Conservation (phyloP, 2,329 filamentous ascomycete genomes). For the Fusarium staphyleae region DNA sequence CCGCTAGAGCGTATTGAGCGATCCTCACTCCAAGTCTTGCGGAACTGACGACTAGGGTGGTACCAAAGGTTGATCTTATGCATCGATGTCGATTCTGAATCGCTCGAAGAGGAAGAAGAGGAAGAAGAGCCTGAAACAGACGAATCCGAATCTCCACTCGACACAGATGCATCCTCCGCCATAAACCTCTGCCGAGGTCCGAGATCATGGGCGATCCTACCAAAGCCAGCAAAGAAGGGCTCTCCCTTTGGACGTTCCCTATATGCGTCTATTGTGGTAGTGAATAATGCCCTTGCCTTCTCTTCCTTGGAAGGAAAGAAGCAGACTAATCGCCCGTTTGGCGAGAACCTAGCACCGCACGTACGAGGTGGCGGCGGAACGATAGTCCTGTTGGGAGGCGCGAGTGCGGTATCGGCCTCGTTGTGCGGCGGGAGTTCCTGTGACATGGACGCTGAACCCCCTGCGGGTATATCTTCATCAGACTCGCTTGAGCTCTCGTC, state of each 20-base stretch:
- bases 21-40: conserved; percentile 64
- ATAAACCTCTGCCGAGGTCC: conserved; percentile 56
- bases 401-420: conserved; percentile 61
- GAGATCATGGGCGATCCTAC: conserved; percentile 60
- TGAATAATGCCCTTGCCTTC: conserved; percentile 60
- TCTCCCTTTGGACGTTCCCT: conserved; percentile 61
- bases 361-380: conserved; percentile 64
- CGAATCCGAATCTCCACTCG: conserved; percentile 59
- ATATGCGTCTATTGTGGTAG: conserved; percentile 53
- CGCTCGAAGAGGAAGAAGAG: conserved; percentile 63
- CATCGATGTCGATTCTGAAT: conserved; percentile 69
- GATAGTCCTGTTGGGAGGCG: conserved; percentile 58
- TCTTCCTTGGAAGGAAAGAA: conserved; percentile 75
- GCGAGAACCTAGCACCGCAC: conserved; percentile 68
- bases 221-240: conserved; percentile 65
- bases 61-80: conserved; percentile 66
- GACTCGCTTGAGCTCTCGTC: conserved; percentile 89
- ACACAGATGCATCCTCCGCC: conserved; percentile 59
- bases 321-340: conserved; percentile 68
- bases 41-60: conserved; percentile 58
- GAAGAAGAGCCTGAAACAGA: conserved; percentile 57
- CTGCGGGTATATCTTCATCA: conserved; percentile 63
- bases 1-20: conserved; percentile 66
- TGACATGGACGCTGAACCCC: conserved; percentile 65
- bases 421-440: conserved; percentile 65